Evolutionary conservation across 2,329 filamentous ascomycete genomes (phyloP).

Genomic region (Aspergillus sp.): DNA sequence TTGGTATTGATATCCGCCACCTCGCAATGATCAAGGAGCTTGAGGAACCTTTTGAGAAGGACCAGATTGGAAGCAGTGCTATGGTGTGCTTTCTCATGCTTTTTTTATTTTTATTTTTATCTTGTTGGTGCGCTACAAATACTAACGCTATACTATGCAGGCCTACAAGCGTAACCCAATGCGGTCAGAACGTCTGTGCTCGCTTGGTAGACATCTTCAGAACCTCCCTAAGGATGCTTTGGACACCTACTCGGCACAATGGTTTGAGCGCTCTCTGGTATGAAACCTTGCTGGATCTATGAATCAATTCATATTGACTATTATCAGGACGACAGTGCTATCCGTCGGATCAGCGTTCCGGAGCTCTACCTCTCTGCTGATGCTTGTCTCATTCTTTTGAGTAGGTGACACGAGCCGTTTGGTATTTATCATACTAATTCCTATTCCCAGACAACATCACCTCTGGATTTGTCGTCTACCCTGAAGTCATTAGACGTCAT

Average conservation of each 20-base stretch:
- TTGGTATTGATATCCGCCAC: constrained; percentile 66
- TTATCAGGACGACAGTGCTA: constrained; percentile 58
- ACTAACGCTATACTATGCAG: constrained; percentile 32
- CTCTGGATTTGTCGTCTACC: constrained; percentile 68
- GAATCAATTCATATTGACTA: constrained; percentile 5
- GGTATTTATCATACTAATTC: constrained; percentile 1
- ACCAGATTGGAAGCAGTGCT: constrained; percentile 64
- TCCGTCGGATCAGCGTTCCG: constrained; percentile 51
- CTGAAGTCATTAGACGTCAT: constrained; percentile 58
- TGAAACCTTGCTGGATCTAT: constrained; percentile 2
- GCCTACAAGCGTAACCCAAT: constrained; percentile 58
- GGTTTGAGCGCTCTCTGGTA: constrained; percentile 64
- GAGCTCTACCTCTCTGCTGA: constrained; percentile 62
- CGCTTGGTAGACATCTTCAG: constrained; percentile 48
- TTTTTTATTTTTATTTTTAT: no score
- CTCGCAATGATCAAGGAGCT: constrained; percentile 71
- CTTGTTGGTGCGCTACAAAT: background rate
- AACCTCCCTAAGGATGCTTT: constrained; percentile 49
- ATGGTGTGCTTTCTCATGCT: constrained; percentile 30
- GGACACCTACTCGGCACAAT: constrained; percentile 63
- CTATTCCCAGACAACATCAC: constrained; percentile 54
- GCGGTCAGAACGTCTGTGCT: constrained; percentile 53
- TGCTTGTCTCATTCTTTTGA: constrained; percentile 40
- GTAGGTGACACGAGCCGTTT: constrained; percentile 13
- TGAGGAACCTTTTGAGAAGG: constrained; percentile 73